These are phyloP conservation scores for Uronychia setigera DNA, from an alignment of 73 alveolate species.

Conservation along the genomic window DNA sequence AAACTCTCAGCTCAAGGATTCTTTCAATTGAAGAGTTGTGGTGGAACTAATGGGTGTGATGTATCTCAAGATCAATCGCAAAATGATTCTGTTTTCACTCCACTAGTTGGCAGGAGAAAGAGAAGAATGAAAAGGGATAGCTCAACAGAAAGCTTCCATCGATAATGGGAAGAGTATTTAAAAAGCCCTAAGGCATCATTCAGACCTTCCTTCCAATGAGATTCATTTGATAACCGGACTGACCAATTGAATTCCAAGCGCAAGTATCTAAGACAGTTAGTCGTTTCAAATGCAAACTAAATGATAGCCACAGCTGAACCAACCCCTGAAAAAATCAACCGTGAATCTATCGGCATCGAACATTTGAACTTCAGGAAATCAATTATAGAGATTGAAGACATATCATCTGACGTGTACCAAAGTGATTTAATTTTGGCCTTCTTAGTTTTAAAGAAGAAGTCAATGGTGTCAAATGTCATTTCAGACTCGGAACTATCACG, in stretches of 20 bases:
- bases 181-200: background rate
- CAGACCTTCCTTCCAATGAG: background rate
- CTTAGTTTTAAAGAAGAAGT: background rate
- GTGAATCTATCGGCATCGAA: background rate
- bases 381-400: background rate
- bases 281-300: background rate
- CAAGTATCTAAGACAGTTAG: background rate
- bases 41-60: background rate
- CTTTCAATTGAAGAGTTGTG: background rate
- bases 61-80: background rate
- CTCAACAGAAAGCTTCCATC: background rate
- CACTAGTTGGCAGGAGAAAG: background rate
- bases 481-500: background rate
- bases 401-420: background rate
- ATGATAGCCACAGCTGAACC: no score
- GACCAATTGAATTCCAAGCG: background rate
- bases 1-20: background rate
- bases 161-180: background rate
- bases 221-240: background rate
- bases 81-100: background rate
- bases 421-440: background rate
- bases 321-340: background rate
- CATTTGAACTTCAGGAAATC: background rate
- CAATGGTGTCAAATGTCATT: background rate
- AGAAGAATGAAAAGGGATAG: background rate